Conservation (phyloP, 352 stramenopile genomes). For the Phytopythium cucurbitacearum region DNA sequence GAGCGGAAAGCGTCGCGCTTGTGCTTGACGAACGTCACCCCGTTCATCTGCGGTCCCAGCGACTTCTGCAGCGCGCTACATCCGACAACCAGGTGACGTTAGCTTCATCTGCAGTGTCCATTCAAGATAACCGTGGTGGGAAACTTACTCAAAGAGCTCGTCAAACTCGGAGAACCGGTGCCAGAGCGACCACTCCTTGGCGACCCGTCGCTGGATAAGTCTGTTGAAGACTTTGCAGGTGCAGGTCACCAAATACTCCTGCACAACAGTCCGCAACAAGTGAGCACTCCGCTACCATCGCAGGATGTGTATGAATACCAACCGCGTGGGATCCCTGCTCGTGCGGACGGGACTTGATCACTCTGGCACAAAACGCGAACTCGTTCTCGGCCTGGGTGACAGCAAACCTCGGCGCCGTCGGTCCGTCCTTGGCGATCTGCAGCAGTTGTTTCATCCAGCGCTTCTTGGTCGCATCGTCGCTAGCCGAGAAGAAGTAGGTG, state of each 20-base stretch:
- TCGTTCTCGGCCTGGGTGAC: constrained; percentile 24
- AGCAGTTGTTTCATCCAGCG: constrained; percentile 44
- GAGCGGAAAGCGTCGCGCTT: constrained; percentile 45
- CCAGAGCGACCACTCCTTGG: constrained; percentile 65
- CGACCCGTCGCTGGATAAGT: constrained; percentile 29
- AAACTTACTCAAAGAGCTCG: constrained; percentile 39
- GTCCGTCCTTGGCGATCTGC: constrained; percentile 38
- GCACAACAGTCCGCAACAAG: not conserved
- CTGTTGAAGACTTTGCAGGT: constrained; percentile 56
- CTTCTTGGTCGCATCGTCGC: constrained; percentile 46
- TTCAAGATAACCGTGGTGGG: not conserved
- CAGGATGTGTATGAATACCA: constrained; percentile 4
- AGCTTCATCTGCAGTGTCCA: not conserved
- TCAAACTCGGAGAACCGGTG: constrained; percentile 66
- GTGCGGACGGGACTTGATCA: constrained; percentile 36
- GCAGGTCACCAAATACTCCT: constrained; percentile 69
- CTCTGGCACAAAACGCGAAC: constrained; percentile 36
- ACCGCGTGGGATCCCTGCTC: constrained; percentile 47
- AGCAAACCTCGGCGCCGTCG: constrained; percentile 33
- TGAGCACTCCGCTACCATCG: not conserved
- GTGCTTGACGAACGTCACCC: constrained; percentile 49
- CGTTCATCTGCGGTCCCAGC: constrained; percentile 36
- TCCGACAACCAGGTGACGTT: not conserved
- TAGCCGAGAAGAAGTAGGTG: constrained; percentile 32
- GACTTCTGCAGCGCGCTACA: constrained; percentile 36